These are phyloP conservation scores for Ehretia macrophylla DNA, from an alignment of 257 asterid species.

Conservation along the genomic window DNA sequence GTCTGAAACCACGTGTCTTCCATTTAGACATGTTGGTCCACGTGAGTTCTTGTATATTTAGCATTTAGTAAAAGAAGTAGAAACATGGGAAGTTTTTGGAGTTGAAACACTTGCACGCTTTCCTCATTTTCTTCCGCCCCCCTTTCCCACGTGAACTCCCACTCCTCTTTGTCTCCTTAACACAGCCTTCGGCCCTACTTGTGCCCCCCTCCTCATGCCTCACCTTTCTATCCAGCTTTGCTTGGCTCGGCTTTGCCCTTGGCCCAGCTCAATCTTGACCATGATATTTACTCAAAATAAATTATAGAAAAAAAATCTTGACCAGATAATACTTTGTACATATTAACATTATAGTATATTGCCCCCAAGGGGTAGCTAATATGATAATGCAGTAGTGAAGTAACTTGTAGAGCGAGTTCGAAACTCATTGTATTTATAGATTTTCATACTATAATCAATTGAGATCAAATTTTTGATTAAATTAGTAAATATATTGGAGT, in stretches of 20 bases:
- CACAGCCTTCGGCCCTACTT: slow-evolving; percentile 5
- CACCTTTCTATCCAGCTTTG: not conserved
- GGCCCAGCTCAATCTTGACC: not conserved
- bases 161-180: slow-evolving; percentile 28
- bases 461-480: no score
- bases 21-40: slow-evolving; percentile 53
- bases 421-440: no score
- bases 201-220: not conserved
- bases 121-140: slow-evolving; percentile 5
- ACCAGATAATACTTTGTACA: no score
- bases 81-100: not conserved
- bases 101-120: slow-evolving; percentile 17
- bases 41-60: slow-evolving; percentile 35
- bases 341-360: no score
- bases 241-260: not conserved
- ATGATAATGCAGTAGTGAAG: no score
- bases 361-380: no score
- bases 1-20: slow-evolving; percentile 47
- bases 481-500: no score
- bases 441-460: no score
- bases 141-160: slow-evolving; percentile 65
- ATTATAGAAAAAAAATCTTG: no score
- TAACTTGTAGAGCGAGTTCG: no score
- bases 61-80: not conserved
- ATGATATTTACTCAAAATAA: no score